Evolutionary conservation across 1,284 basidiomycete genomes (phyloP), one percentile per base, ranked within the genome.

Genomic region (Heterobasidion occidentale): DNA sequence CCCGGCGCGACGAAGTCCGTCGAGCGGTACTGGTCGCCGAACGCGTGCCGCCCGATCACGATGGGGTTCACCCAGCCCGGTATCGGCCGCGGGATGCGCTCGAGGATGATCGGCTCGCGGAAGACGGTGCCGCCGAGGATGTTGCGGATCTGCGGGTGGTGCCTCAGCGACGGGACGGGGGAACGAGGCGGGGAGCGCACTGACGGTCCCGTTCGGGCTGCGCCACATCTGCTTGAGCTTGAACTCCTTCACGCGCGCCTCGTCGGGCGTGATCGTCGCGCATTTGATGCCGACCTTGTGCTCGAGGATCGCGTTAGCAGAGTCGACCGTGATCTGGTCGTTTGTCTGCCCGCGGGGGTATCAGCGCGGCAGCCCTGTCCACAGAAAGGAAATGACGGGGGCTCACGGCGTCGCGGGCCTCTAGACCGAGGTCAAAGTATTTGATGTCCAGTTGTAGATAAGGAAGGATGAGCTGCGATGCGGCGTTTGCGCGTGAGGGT

Each of bases 11-110:
- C 97, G 74, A 91, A 88, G 72, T 97, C 94, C 46, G 94, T 95
- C 20, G 92, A 88, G 55, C 91, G 88, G 70, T 97, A 98, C 84
- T 90, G 95, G 74, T 98, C 96, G 66, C 96, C 96, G 66, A 94
- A 97, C 5, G 96, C 96, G 73, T 99, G 96, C 67, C 96, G 87
- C 49, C 96, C 96, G 62, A 99, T 98, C 62, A 94, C 79, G 68
- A 99, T 99, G 47, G 97, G 95, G 70, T 98, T 95, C 59, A 84
- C 82, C 96, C 96, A 99, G 54, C 97, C 96, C 19, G 94, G 94
- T 46, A 99, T 82, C 19, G 94, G 93, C 67, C 90, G 90, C 45
- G 96, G 97, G 67, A 99, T 90, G 62, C 88, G 84, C 54, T 88
- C 71, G 50, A 98, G 83, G 67, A 99, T 87, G 74, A 99, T 99